Percentiles rank a stretch among this genome's conserved stretches.
Conservation (phyloP, 495 filamentous ascomycete genomes). For the Friedmanniomyces endolithicus region DNA sequence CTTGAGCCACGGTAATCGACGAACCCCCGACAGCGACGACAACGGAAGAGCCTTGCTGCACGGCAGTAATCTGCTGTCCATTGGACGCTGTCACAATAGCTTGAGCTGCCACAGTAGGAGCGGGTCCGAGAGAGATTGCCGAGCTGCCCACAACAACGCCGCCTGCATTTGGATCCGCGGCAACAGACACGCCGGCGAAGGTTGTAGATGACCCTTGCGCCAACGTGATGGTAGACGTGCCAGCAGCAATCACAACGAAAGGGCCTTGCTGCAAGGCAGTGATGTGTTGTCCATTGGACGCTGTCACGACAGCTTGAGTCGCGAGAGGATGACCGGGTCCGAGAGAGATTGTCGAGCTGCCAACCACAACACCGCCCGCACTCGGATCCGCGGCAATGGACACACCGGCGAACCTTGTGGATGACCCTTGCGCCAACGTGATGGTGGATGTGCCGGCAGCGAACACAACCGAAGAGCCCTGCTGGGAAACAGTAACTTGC, state of each 20-base stretch:
- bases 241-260: not conserved
- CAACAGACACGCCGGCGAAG: not conserved
- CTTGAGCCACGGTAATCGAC: not conserved
- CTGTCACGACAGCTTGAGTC: slow-evolving; percentile 1
- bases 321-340: not conserved
- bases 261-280: not conserved
- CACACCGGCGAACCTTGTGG: not conserved
- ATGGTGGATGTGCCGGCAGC: not conserved
- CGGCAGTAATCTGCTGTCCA: not conserved
- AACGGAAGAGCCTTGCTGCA: not conserved
- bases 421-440: not conserved
- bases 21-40: not conserved
- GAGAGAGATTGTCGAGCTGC: not conserved
- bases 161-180: not conserved
- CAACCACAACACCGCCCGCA: not conserved
- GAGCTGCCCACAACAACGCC: not conserved
- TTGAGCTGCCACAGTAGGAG: not conserved
- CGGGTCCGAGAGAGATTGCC: not conserved
- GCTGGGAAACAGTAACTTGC: not conserved
- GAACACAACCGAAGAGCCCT: not conserved
- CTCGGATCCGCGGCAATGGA: not conserved
- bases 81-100: not conserved
- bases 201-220: not conserved
- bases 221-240: not conserved
- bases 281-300: not conserved